These are phyloP conservation scores for Brettanomyces sp. DNA, from an alignment of 805 yeast genomes.

Conservation along the genomic window DNA sequence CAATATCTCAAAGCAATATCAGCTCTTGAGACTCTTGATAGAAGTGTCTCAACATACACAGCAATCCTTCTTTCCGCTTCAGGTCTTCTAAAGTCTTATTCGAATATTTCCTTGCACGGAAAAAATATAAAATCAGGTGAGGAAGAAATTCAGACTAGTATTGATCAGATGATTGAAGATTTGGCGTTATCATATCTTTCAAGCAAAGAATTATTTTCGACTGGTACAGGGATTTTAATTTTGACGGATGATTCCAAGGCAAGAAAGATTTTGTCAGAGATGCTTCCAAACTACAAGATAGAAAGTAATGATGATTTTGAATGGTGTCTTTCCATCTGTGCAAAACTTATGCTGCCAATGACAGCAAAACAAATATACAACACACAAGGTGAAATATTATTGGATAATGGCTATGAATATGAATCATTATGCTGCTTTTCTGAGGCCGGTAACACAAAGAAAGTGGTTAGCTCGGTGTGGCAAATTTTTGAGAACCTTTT, in stretches of 20 bases:
- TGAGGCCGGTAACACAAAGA: conserved; percentile 49
- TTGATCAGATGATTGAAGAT: conserved; percentile 35
- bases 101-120: conserved; percentile 8
- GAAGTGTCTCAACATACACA: conserved; percentile 53
- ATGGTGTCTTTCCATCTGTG: conserved; percentile 69
- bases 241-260: conserved; percentile 36
- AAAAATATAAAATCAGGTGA: conserved; percentile 2
- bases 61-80: conserved; percentile 56
- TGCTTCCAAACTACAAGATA: conserved; percentile 52
- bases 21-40: conserved; percentile 49
- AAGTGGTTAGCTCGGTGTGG: conserved; percentile 46
- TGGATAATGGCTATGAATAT: conserved; percentile 26
- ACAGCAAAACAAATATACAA: conserved; percentile 50
- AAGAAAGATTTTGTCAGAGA: conserved; percentile 40
- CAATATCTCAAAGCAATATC: conserved; percentile 50
- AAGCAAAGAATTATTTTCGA: conserved; percentile 46
- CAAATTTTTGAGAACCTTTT: conserved; percentile 52
- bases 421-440: conserved; percentile 61
- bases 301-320: conserved; percentile 68
- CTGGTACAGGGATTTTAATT: conserved; percentile 58
- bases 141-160: conserved; percentile 12
- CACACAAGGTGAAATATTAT: conserved; percentile 35
- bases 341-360: conserved; percentile 49
- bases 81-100: conserved; percentile 41
- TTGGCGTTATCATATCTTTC: conserved; percentile 48